These are phyloP conservation scores for Cladorrhinum sp. DNA, from an alignment of 2,329 filamentous ascomycete genomes.

Conservation along the genomic window DNA sequence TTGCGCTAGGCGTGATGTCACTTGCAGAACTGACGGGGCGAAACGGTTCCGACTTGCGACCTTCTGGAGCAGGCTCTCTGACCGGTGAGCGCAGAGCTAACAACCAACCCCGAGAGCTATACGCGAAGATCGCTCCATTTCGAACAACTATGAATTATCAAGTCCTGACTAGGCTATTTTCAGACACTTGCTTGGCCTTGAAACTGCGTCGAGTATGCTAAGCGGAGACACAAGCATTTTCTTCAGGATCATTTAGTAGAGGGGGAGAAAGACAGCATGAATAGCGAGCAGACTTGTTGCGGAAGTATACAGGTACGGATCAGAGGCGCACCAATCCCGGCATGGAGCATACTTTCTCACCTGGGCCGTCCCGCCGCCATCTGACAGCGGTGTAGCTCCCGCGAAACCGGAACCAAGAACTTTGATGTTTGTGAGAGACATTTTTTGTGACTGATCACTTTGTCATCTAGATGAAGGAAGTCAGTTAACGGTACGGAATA, in stretches of 20 bases:
- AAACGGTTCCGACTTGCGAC: neutral
- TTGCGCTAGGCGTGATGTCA: slow-evolving; percentile 9
- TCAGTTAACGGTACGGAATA: neutral
- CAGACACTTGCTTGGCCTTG: slow-evolving; percentile 5
- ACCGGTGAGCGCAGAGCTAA: slow-evolving; percentile 1
- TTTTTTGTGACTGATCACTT: slow-evolving; percentile 3
- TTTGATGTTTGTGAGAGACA: slow-evolving; percentile 6
- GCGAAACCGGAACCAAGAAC: slow-evolving; percentile 22
- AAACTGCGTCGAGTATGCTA: neutral
- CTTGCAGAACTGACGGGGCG: neutral
- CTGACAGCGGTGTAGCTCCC: slow-evolving; percentile 11
- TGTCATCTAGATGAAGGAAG: slow-evolving; percentile 1
- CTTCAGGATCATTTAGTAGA: neutral
- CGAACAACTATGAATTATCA: neutral
- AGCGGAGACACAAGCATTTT: neutral
- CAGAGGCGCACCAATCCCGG: slow-evolving; percentile 4
- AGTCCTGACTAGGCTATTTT: neutral
- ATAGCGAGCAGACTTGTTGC: neutral
- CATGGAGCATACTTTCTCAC: neutral
- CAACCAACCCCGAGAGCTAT: neutral
- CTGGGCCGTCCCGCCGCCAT: slow-evolving; percentile 22
- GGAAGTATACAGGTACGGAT: neutral
- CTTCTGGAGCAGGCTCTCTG: neutral
- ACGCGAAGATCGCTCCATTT: neutral
- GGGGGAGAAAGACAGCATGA: neutral